Base-by-base conservation (phyloP, 2,329 filamentous ascomycete genomes). In the Penicillium sclerotigenum region DNA sequence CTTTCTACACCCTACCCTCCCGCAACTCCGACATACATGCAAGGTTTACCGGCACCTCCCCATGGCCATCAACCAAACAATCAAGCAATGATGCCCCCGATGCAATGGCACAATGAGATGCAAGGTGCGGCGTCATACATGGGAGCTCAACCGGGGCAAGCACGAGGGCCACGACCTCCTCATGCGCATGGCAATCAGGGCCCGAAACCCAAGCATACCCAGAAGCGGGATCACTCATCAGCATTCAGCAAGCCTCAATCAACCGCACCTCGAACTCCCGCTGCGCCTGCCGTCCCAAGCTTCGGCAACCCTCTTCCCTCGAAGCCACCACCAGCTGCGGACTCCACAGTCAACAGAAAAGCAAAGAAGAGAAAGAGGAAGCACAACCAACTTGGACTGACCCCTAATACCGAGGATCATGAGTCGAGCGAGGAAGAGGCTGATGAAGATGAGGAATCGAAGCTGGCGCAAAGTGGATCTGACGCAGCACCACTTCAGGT, bases 41-140 rank as follows among this genome's bases (percentile, higher is more conserved):
- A 67, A 5, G 58, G 47, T 13, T 45, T 64, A 9, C 59, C 62
- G 16, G 45, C 59, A 20, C 63, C 64, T 26, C 68, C 67, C 18
- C 69, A 65, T 61, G 52, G 52, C 11, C 56, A 64, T 4, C 63
- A 58, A 11, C 49, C 65, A 18, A 57, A 53, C 29, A 65, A 70
- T 57, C 60, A 75, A 56, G 70, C 79, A 68, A 73, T 79, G 63
- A 81, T 80, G 82, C 83, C 79, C 0, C 80, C 80, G 2, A 80
- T 84, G 60, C 77, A 77, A 53, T 81, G 83, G 75, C 80, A 80
- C 4, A 82, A 81, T 70, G 81, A 83, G 47, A 73, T 72, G 50
- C 75, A 81, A 55, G 73, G 77, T 46, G 74, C 80, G 65, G 77
- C 77, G 71, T 74, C 76, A 71, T 77, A 77, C 71, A 65, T 70